Evolutionary conservation across 2,329 filamentous ascomycete genomes (phyloP), one percentile per base, ranked within the genome.

Genomic region (Penicillium capsulatum): DNA sequence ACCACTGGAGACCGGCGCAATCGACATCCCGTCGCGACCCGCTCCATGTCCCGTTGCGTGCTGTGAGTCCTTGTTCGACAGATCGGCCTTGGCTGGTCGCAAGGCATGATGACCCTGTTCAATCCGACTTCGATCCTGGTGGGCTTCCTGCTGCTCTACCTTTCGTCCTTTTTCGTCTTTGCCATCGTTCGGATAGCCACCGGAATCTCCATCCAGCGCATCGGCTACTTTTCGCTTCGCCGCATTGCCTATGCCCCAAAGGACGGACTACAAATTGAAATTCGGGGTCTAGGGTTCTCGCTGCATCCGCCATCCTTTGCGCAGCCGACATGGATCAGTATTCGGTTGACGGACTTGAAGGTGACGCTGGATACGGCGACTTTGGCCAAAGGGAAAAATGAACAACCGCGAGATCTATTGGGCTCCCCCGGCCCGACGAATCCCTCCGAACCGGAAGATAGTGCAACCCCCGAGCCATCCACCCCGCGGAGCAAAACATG

Each of bases 231-330:
- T 53, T 95, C 92, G 24, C 75, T 98, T 52, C 84, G 91, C 50
- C 84, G 91, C 53, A 84, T 98, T 47, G 84, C 89, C 42, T 97
- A 94, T 65, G 87, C 86, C 10, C 88, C 88, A 17, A 83, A 78
- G 65, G 88, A 95, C 77, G 92, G 92, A 54, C 72, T 95, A 58
- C 84, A 84, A 57, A 80, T 98, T 64, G 88, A 95, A 64, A 82
- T 98, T 40, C 82, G 92, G 35, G 87, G 90, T 35, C 74, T 98
- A 36, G 89, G 92, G 31, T 74, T 98, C 55, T 84, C 86, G 41
- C 68, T 97, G 48, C 92, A 98, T 67, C 82, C 90, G 3, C 92
- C 92, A 9, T 97, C 92, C 4, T 97, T 98, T 67, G 88, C 91
- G 32, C 89, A 97, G 64, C 92, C 92, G 31, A 97, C 94, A 47